Evolutionary conservation across 23 red algal species (phyloP).

Genomic region (Gracilaria domingensis): DNA sequence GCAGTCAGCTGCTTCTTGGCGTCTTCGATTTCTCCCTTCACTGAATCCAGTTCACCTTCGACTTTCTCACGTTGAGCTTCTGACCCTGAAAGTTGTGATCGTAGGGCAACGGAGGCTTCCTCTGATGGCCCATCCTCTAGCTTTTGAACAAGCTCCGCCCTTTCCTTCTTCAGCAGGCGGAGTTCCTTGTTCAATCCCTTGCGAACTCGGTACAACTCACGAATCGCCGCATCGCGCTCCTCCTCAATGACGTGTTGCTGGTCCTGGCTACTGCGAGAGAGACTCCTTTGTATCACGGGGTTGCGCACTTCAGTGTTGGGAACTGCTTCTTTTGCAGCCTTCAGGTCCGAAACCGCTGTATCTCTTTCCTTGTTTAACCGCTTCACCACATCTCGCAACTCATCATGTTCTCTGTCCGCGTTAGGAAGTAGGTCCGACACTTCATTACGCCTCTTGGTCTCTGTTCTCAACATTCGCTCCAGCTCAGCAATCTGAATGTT

Average conservation of each 20-base stretch:
- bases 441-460: conserved; percentile 38
- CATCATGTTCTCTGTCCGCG: conserved; percentile 55
- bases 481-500: conserved; percentile 32
- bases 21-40: background rate
- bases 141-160: conserved; percentile 31
- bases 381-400: conserved; percentile 57
- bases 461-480: conserved; percentile 11
- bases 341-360: conserved; percentile 25
- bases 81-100: background rate
- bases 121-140: background rate
- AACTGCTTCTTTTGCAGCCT: background rate
- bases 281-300: conserved; percentile 21
- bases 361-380: conserved; percentile 51
- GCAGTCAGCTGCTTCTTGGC: background rate
- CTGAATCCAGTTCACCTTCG: background rate
- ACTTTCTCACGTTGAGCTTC: conserved; percentile 12
- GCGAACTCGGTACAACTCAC: conserved; percentile 61
- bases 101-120: background rate
- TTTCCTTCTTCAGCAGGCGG: conserved; percentile 54
- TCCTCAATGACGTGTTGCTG: background rate
- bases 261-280: background rate
- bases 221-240: conserved; percentile 53
- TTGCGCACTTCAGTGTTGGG: conserved; percentile 26
- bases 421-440: conserved; percentile 27
- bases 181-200: conserved; percentile 66